Percentiles rank a stretch among this genome's conserved stretches.
Conservation (phyloP, 1,284 basidiomycete species). For the Porogramme epimiltina region DNA sequence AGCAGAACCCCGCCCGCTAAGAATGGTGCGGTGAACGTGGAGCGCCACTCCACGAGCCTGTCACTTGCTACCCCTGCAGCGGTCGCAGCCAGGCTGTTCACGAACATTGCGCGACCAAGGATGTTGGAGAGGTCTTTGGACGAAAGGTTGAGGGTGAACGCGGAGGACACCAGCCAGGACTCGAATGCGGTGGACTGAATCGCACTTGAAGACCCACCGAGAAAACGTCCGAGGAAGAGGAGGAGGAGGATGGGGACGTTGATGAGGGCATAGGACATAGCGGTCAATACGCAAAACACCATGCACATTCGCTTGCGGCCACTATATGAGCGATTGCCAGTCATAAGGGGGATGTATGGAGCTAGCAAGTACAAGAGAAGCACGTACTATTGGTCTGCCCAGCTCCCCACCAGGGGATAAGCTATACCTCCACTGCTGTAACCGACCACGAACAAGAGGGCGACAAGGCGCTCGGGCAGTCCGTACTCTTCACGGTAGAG, state of each 20-base stretch:
- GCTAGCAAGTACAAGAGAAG: not conserved
- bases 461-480: constrained; percentile 64
- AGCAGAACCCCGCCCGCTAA: constrained; percentile 61
- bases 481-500: constrained; percentile 70
- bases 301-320: constrained; percentile 70
- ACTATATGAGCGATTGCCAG: too few relatives aligned
- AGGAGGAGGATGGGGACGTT: constrained; percentile 57
- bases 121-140: constrained; percentile 65
- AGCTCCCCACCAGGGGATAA: constrained; percentile 70
- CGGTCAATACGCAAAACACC: constrained; percentile 67
- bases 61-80: constrained; percentile 67
- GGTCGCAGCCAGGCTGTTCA: constrained; percentile 73
- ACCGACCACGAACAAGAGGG: constrained; percentile 70
- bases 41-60: constrained; percentile 50
- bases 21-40: constrained; percentile 63
- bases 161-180: constrained; percentile 70
- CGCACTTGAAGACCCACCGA: constrained; percentile 71
- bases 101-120: constrained; percentile 68
- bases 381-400: constrained; percentile 76
- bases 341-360: not conserved
- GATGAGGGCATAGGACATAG: constrained; percentile 58
- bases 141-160: constrained; percentile 50
- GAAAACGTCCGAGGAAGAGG: constrained; percentile 59
- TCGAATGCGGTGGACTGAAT: constrained; percentile 78
- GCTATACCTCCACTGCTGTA: constrained; percentile 69